These are phyloP conservation scores for Beauveria medogensis DNA, from an alignment of 2,329 filamentous ascomycete genomes.

Conservation along the genomic window DNA sequence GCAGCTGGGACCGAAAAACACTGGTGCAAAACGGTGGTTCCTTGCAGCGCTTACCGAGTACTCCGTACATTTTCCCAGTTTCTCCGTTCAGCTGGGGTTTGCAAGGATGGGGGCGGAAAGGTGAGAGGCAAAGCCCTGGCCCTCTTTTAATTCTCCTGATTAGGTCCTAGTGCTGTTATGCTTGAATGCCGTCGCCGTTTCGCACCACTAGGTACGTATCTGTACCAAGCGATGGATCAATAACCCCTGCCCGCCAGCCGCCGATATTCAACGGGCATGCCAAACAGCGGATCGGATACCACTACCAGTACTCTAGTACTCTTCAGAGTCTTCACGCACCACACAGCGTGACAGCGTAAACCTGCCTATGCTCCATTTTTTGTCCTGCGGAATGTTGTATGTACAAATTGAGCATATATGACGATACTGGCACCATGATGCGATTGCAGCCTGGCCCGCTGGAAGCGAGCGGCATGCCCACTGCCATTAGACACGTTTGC, in stretches of 20 bases:
- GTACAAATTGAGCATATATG: too few relatives aligned
- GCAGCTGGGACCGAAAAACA: constrained; percentile 9
- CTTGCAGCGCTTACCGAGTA: constrained; percentile 6
- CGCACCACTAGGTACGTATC: not conserved
- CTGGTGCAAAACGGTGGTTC: constrained; percentile 6
- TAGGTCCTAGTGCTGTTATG: not conserved
- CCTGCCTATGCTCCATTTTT: too few relatives aligned
- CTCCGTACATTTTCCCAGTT: not conserved
- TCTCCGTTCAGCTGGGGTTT: constrained; percentile 4
- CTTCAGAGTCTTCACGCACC: too few relatives aligned
- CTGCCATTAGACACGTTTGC: not conserved
- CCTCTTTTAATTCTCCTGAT: constrained; percentile 8
- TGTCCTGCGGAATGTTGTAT: too few relatives aligned
- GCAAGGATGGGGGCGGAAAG: constrained; percentile 3
- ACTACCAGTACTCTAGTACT: not conserved
- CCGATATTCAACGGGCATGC: constrained; percentile 10
- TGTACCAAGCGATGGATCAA: not conserved
- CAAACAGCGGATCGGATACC: not conserved
- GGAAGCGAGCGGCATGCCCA: not conserved
- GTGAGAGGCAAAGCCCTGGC: not conserved
- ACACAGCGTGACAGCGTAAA: not conserved
- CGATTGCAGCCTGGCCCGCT: not conserved
- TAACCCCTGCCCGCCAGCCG: not conserved
- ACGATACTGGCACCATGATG: too few relatives aligned
- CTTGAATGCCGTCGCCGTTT: constrained; percentile 1